Evolutionary conservation across 495 filamentous ascomycete genomes (phyloP).

Genomic region (Glarea lozoyensis): DNA sequence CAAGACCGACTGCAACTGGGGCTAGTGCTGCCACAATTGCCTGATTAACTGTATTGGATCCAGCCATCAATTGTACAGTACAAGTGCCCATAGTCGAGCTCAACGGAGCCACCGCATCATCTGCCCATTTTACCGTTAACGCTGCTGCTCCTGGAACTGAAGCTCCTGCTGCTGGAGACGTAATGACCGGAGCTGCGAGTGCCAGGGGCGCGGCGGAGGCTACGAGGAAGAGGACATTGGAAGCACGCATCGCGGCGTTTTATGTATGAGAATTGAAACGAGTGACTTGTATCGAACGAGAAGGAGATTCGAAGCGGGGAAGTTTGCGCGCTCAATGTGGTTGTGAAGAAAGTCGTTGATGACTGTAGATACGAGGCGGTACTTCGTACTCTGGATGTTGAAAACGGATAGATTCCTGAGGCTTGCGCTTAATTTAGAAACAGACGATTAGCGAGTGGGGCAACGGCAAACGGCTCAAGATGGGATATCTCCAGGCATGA

Average conservation of each 20-base stretch:
- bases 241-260: slow-evolving; percentile 11
- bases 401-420: slow-evolving; percentile 3
- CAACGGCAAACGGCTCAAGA: background rate
- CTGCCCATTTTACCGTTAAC: slow-evolving; percentile 49
- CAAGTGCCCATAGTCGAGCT: slow-evolving; percentile 46
- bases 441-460: slow-evolving; percentile 2
- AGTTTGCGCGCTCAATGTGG: no score
- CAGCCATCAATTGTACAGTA: slow-evolving; percentile 54
- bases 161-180: slow-evolving; percentile 37
- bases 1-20: slow-evolving; percentile 29
- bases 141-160: slow-evolving; percentile 36
- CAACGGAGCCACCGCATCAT: slow-evolving; percentile 39
- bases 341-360: background rate
- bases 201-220: slow-evolving; percentile 32
- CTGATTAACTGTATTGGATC: slow-evolving; percentile 44
- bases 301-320: slow-evolving; percentile 1
- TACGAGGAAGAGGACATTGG: slow-evolving; percentile 22
- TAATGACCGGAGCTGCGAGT: slow-evolving; percentile 50
- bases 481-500: background rate
- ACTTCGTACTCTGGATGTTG: slow-evolving; percentile 3
- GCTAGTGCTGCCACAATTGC: slow-evolving; percentile 6
- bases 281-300: slow-evolving; percentile 15
- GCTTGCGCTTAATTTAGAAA: slow-evolving; percentile 6
- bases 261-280: slow-evolving; percentile 8
- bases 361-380: background rate